These are phyloP conservation scores for Trichoderma simmonsii DNA, from an alignment of 2,329 filamentous ascomycete species.

Conservation along the genomic window DNA sequence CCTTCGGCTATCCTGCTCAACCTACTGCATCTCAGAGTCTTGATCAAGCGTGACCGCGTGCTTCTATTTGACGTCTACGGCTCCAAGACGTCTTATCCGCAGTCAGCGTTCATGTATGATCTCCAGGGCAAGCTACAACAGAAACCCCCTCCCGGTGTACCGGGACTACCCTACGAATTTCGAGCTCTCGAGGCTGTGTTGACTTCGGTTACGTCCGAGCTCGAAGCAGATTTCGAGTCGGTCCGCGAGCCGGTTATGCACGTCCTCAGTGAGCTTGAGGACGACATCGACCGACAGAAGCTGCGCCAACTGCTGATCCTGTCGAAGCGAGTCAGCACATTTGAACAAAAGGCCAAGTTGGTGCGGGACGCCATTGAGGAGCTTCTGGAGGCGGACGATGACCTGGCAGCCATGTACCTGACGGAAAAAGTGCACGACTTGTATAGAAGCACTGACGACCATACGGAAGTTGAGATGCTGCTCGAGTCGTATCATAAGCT, in stretches of 20 bases:
- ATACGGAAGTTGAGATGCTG: slow-evolving; percentile 95
- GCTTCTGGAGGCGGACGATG: slow-evolving; percentile 91
- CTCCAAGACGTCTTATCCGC: slow-evolving; percentile 88
- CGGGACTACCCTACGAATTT: slow-evolving; percentile 86
- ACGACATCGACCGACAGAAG: slow-evolving; percentile 95
- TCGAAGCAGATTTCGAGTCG: slow-evolving; percentile 92
- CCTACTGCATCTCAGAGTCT: slow-evolving; percentile 88
- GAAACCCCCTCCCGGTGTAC: slow-evolving; percentile 55
- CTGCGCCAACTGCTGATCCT: slow-evolving; percentile 85
- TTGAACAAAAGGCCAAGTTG: slow-evolving; percentile 93
- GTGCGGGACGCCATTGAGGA: slow-evolving; percentile 95
- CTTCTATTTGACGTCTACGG: slow-evolving; percentile 96
- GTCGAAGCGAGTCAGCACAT: slow-evolving; percentile 92
- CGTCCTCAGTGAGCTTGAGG: slow-evolving; percentile 85
- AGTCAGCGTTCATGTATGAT: slow-evolving; percentile 97
- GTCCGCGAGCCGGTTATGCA: slow-evolving; percentile 89
- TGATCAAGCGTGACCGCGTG: slow-evolving; percentile 93
- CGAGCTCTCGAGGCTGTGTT: slow-evolving; percentile 92
- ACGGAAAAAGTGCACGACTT: slow-evolving; percentile 80
- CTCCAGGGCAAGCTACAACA: slow-evolving; percentile 88
- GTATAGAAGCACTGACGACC: slow-evolving; percentile 73
- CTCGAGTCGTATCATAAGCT: slow-evolving; percentile 97
- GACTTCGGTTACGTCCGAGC: slow-evolving; percentile 84
- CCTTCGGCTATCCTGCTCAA: slow-evolving; percentile 93
- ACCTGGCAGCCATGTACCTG: slow-evolving; percentile 91